Evolutionary conservation across 768 basidiomycete species (phyloP), one percentile per base, ranked within the genome.

Genomic region (Phlebiopsis gigantea): DNA sequence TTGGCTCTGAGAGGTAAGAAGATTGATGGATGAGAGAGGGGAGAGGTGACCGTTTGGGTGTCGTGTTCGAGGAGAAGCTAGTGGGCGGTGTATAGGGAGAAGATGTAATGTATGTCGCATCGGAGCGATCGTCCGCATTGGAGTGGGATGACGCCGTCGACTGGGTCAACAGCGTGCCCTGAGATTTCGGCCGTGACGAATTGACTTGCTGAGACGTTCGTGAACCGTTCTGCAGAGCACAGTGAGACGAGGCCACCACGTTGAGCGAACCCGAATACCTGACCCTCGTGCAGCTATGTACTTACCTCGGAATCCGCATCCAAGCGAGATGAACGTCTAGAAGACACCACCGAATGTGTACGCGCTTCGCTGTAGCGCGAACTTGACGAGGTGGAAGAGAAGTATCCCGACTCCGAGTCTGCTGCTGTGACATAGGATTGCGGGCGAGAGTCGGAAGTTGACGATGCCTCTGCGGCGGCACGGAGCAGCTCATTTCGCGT

Each of bases 401-500:
- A 29, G 22, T 31, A 55, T 21, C 48, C 58, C 10, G 53, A 49
- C 24, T 43, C 53, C 24, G 58, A 46, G 47, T 46, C 46, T 41
- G 58, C 25, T 10, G 47, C 53, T 19, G 45, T 55, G 28, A 46
- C 26, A 34, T 39, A 46, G 49, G 57, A 45, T 17, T 53, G 15
- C 47, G 59, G 29, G 49, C 48, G 51, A 53, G 57, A 57, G 58
- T 57, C 61, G 48, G n/a, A 53, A 53, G 50, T 24, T 22, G 55
- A 60, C 46, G 46, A 54, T 61, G 61, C 53, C 28, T 61, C 55
- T 52, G 55, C 73, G 44, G 77, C 71, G 58, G 82, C 75, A 12
- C 77, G 77, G 61, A 80, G 62, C 68, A 85, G 75, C 51, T 79
- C 76, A 54, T 72, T 65, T 65, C 77, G 80, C 10, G 73, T 77